Evolutionary conservation across 2,329 filamentous ascomycete species (phyloP).

Genomic region (Aureobasidium sp.): DNA sequence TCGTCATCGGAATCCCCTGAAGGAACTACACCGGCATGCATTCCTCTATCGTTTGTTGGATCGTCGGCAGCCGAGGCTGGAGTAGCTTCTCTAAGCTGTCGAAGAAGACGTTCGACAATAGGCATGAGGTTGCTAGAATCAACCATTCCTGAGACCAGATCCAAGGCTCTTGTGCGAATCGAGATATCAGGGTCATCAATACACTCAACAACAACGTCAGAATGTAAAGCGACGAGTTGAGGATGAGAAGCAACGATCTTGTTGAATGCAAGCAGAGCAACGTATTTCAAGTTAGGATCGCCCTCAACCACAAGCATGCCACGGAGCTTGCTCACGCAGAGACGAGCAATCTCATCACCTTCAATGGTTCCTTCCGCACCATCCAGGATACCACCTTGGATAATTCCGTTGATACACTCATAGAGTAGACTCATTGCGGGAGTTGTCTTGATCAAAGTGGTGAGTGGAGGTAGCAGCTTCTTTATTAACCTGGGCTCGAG

Average conservation of each 20-base stretch:
- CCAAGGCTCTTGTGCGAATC: constrained; percentile 85
- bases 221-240: constrained; percentile 80
- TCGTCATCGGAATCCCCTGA: constrained; percentile 52
- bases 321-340: constrained; percentile 87
- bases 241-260: constrained; percentile 88
- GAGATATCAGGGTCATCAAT: constrained; percentile 95
- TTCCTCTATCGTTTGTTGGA: constrained; percentile 41
- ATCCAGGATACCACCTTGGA: constrained; percentile 88
- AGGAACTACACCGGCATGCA: constrained; percentile 38
- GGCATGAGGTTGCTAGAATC: constrained; percentile 75
- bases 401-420: constrained; percentile 97
- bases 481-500: constrained; percentile 84
- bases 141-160: constrained; percentile 91
- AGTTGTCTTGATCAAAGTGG: constrained; percentile 87
- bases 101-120: constrained; percentile 80
- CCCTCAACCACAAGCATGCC: constrained; percentile 92
- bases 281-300: constrained; percentile 95
- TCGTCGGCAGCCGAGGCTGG: constrained; percentile 44
- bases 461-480: constrained; percentile 84
- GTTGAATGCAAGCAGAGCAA: constrained; percentile 89
- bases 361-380: constrained; percentile 72
- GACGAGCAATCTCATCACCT: constrained; percentile 81
- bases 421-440: constrained; percentile 97
- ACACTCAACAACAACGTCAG: constrained; percentile 93
- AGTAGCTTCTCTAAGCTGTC: constrained; percentile 66